Evolutionary conservation across 805 yeast species (phyloP).

Genomic region (Monosporozyma unispora): DNA sequence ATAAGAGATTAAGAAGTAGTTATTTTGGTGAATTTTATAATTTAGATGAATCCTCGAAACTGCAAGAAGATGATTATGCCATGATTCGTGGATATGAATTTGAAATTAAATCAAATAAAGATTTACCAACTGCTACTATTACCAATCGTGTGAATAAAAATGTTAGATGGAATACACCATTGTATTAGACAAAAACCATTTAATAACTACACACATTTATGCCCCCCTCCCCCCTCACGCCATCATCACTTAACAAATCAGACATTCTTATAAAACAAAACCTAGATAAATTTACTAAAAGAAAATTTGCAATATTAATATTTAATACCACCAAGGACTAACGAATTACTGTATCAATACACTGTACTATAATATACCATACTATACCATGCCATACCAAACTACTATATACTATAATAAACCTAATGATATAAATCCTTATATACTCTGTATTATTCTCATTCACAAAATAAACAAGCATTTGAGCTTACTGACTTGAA

Average conservation of each 20-base stretch:
- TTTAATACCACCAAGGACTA: too few relatives aligned
- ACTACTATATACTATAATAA: too few relatives aligned
- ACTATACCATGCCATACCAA: too few relatives aligned
- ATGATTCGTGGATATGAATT: slow-evolving; percentile 25
- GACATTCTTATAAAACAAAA: background rate
- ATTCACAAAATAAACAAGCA: too few relatives aligned
- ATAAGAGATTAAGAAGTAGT: slow-evolving; percentile 13
- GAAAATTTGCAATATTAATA: too few relatives aligned
- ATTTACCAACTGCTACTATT: background rate
- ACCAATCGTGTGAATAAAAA: background rate
- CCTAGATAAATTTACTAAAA: background rate
- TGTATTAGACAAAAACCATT: background rate
- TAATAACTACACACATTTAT: background rate
- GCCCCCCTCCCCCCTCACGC: background rate
- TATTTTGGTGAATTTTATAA: slow-evolving; percentile 13
- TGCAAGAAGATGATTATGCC: slow-evolving; percentile 18
- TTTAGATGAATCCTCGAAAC: slow-evolving; percentile 4
- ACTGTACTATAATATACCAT: too few relatives aligned
- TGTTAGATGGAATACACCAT: slow-evolving; percentile 6
- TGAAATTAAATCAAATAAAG: background rate
- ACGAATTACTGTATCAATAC: too few relatives aligned
- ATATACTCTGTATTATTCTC: too few relatives aligned
- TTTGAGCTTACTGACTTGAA: too few relatives aligned
- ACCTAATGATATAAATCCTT: too few relatives aligned
- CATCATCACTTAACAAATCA: background rate